Conservation (phyloP, 768 basidiomycete species). For the Guyanaporus albipodus region DNA sequence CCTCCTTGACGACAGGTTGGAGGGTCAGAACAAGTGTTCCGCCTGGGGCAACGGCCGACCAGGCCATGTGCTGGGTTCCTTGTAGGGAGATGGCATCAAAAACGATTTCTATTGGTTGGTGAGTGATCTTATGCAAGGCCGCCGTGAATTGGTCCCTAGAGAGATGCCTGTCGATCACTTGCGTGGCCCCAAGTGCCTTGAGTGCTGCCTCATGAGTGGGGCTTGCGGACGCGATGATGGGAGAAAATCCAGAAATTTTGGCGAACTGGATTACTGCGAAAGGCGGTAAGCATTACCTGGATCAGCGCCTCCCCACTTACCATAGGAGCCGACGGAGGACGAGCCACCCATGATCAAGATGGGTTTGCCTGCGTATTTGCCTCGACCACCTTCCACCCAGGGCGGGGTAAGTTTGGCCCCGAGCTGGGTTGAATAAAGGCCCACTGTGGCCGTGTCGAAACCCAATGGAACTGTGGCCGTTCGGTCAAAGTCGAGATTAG, state of each 20-base stretch:
- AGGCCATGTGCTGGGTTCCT: conserved; percentile 35
- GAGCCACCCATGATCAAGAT: conserved; percentile 49
- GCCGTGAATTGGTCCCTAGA: conserved; percentile 11
- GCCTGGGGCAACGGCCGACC: conserved; percentile 29
- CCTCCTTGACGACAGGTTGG: conserved; percentile 20
- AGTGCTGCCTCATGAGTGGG: conserved; percentile 28
- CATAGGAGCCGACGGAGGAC: conserved; percentile 45
- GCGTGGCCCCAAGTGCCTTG: conserved; percentile 38
- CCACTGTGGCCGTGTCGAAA: conserved; percentile 44
- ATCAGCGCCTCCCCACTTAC: conserved; percentile 23
- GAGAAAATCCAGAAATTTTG: conserved; percentile 36
- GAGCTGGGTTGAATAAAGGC: conserved; percentile 39
- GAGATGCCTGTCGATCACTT: conserved; percentile 35
- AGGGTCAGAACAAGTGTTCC: conserved; percentile 34
- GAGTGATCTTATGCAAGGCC: conserved; percentile 26
- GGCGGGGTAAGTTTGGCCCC: conserved; percentile 40
- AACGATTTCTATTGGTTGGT: conserved; percentile 15
- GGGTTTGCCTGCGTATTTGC: conserved; percentile 38
- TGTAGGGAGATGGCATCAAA: conserved; percentile 32
- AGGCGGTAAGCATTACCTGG: background rate
- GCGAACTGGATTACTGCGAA: conserved; percentile 38
- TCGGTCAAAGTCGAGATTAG: conserved; percentile 39
- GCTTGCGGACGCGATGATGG: conserved; percentile 40
- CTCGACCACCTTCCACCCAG: conserved; percentile 29
- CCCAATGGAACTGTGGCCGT: conserved; percentile 46